These are phyloP conservation scores for Oryza australiensis DNA, from an alignment of 176 grass and related monocot genomes.

Conservation along the genomic window DNA sequence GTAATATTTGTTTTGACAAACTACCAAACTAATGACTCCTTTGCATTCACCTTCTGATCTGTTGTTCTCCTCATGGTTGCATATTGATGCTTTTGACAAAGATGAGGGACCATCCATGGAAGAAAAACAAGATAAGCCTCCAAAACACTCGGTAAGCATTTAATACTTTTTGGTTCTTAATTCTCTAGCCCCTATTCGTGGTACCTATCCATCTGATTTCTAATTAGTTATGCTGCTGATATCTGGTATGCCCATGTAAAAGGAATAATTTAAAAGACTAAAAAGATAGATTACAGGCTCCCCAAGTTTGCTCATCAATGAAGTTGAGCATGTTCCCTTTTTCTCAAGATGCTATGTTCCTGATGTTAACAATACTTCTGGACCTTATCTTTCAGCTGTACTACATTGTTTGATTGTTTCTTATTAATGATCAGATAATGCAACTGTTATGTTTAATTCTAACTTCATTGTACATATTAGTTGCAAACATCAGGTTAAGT, in stretches of 20 bases:
- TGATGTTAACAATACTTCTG: neutral
- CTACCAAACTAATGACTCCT: neutral
- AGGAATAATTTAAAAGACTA: neutral
- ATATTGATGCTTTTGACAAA: conserved; percentile 44
- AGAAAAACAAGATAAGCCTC: conserved; percentile 34
- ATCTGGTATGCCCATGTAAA: neutral
- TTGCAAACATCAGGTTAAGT: neutral
- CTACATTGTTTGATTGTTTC: conserved; percentile 7
- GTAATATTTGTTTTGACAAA: conserved; percentile 14
- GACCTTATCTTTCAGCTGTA: neutral
- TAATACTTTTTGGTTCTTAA: neutral
- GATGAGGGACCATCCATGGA: conserved; percentile 43
- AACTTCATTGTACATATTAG: conserved; percentile 5
- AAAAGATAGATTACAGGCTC: neutral
- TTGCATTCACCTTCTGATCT: neutral
- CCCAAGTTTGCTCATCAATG: neutral
- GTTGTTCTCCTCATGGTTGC: conserved; percentile 6
- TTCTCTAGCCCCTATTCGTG: neutral
- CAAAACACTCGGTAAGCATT: conserved; percentile 43
- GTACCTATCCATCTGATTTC: neutral
- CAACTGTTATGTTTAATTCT: neutral
- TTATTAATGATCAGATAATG: neutral
- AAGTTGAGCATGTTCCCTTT: neutral
- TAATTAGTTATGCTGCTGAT: neutral
- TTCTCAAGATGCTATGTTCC: neutral